Evolutionary conservation across 306 rosid species (phyloP).

Genomic region (Corylus americana): DNA sequence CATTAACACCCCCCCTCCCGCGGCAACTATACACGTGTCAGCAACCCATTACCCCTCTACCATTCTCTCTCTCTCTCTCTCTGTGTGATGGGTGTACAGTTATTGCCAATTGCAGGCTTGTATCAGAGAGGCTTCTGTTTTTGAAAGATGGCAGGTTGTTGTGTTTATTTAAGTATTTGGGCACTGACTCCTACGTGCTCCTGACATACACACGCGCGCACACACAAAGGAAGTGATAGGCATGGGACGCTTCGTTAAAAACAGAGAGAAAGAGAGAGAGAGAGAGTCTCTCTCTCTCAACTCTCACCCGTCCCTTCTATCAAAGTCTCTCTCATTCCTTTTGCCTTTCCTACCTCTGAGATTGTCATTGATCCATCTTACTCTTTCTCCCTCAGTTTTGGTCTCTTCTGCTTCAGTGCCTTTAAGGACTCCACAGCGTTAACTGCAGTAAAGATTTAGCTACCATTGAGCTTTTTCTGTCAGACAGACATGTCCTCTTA

Average conservation of each 20-base stretch:
- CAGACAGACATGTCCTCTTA: not conserved
- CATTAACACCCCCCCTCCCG: no score
- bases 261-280: not conserved
- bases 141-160: constrained; percentile 2
- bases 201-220: not conserved
- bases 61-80: not conserved
- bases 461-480: constrained; percentile 23
- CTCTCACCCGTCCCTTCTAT: constrained; percentile 36
- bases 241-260: constrained; percentile 42
- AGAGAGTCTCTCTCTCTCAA: not conserved
- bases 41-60: not conserved
- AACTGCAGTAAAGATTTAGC: constrained; percentile 47
- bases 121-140: not conserved
- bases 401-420: constrained; percentile 9
- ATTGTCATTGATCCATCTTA: constrained; percentile 48
- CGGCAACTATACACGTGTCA: constrained; percentile 27
- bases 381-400: constrained; percentile 3
- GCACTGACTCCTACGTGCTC: constrained; percentile 60
- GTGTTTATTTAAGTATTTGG: constrained; percentile 4
- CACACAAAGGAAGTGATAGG: not conserved
- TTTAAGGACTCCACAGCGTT: constrained; percentile 31
- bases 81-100: not conserved
- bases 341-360: constrained; percentile 49
- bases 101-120: not conserved
- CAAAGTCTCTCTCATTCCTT: constrained; percentile 65